Percentiles rank a stretch among this genome's conserved stretches.
Evolutionary conservation across 495 filamentous ascomycete genomes (phyloP).

Genomic region (Aspergillus biplanus): DNA sequence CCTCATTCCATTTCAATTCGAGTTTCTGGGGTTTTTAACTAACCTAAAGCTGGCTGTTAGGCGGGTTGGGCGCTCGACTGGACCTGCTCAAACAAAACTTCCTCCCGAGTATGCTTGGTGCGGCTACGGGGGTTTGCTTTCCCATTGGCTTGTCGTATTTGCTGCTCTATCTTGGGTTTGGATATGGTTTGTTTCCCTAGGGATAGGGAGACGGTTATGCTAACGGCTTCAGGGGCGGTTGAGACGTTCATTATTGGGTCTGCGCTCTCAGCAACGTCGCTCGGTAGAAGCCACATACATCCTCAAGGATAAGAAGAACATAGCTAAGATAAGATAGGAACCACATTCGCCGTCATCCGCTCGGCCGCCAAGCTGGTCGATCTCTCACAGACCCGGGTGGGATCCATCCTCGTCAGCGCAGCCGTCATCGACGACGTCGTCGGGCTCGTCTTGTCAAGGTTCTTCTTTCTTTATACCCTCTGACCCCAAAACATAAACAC

Average conservation of each 20-base stretch:
- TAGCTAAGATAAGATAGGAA: constrained; percentile 20
- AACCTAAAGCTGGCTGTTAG: too few relatives aligned
- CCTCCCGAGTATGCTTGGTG: constrained; percentile 32
- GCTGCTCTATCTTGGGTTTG: constrained; percentile 35
- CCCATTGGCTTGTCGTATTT: constrained; percentile 40
- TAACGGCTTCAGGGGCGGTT: constrained; percentile 30
- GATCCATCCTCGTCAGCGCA: constrained; percentile 52
- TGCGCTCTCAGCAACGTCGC: constrained; percentile 38
- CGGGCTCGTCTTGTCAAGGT: constrained; percentile 75
- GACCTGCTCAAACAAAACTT: constrained; percentile 42
- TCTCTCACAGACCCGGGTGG: constrained; percentile 37
- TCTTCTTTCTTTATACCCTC: background rate
- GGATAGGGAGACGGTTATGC: too few relatives aligned
- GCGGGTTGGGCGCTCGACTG: constrained; percentile 35
- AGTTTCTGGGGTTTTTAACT: too few relatives aligned
- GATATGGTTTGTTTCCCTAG: too few relatives aligned
- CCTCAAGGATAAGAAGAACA: background rate
- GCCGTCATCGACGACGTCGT: constrained; percentile 83
- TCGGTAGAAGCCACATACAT: constrained; percentile 26
- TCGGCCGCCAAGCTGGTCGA: constrained; percentile 33
- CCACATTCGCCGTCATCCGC: constrained; percentile 38
- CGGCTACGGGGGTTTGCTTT: constrained; percentile 38
- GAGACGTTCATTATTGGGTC: constrained; percentile 43
- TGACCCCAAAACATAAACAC: too few relatives aligned
- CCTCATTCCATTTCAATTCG: background rate